These are phyloP conservation scores for Epichloe elymi DNA, from an alignment of 2,329 filamentous ascomycete genomes.

Conservation along the genomic window DNA sequence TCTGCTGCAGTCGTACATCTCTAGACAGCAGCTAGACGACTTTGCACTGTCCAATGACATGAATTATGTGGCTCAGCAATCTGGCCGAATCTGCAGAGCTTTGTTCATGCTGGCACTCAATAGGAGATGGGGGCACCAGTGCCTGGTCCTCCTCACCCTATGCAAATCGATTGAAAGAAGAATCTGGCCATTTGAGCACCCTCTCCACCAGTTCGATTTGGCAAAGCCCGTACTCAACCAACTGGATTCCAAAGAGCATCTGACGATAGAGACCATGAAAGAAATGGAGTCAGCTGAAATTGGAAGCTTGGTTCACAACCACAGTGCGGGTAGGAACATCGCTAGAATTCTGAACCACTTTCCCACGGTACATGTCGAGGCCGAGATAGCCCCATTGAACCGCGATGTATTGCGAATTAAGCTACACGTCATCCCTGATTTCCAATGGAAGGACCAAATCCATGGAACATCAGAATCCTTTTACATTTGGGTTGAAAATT, in stretches of 20 bases:
- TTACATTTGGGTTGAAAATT: constrained; percentile 99
- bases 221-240: constrained; percentile 72
- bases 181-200: constrained; percentile 90
- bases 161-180: constrained; percentile 96
- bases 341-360: constrained; percentile 77
- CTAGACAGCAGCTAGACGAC: constrained; percentile 73
- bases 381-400: constrained; percentile 90
- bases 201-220: constrained; percentile 87
- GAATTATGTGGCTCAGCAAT: constrained; percentile 91
- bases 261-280: constrained; percentile 69
- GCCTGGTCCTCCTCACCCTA: constrained; percentile 75
- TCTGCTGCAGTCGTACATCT: constrained; percentile 86
- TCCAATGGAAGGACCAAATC: constrained; percentile 85
- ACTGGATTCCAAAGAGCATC: constrained; percentile 64
- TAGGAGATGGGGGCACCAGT: constrained; percentile 90
- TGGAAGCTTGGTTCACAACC: constrained; percentile 80
- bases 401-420: constrained; percentile 87
- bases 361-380: constrained; percentile 79
- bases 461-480: constrained; percentile 93
- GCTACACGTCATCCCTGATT: constrained; percentile 76
- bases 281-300: constrained; percentile 93
- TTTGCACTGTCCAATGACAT: constrained; percentile 88
- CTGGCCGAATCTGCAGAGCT: constrained; percentile 83
- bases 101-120: constrained; percentile 97
- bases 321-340: constrained; percentile 72